Evolutionary conservation across 2,329 filamentous ascomycete species (phyloP).

Genomic region (Rhytidhysteron rufulum): DNA sequence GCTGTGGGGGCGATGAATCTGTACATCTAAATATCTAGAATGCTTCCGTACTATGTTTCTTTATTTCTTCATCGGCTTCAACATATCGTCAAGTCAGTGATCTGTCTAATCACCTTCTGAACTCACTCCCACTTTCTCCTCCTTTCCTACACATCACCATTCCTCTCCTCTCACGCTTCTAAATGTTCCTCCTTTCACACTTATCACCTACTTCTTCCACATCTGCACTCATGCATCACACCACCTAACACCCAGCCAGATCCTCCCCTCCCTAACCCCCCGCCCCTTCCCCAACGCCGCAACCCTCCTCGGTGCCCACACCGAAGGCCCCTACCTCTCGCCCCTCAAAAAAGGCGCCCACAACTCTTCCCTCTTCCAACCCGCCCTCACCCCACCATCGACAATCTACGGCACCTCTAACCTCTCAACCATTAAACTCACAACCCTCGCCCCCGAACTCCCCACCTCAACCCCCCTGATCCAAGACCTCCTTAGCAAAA

Average conservation of each 20-base stretch:
- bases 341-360: constrained; percentile 54
- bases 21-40: no score
- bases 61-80: no score
- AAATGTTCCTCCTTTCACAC: not conserved
- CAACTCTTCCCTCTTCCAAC: constrained; percentile 43
- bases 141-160: not conserved
- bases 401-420: constrained; percentile 47
- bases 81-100: no score
- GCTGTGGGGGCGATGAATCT: no score
- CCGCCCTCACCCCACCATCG: constrained; percentile 28
- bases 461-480: constrained; percentile 41
- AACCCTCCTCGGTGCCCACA: constrained; percentile 54
- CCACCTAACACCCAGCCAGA: constrained; percentile 28
- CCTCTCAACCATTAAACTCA: constrained; percentile 44
- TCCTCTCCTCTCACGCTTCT: not conserved
- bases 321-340: constrained; percentile 54
- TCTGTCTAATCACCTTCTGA: not conserved
- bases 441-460: constrained; percentile 53
- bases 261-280: constrained; percentile 47
- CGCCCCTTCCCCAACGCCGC: constrained; percentile 41
- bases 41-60: no score
- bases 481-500: constrained; percentile 35
- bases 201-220: not conserved
- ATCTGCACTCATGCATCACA: not conserved
- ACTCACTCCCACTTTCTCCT: not conserved